Conservation (phyloP, 345 rosid species). For the Eutrema heterophyllum region DNA sequence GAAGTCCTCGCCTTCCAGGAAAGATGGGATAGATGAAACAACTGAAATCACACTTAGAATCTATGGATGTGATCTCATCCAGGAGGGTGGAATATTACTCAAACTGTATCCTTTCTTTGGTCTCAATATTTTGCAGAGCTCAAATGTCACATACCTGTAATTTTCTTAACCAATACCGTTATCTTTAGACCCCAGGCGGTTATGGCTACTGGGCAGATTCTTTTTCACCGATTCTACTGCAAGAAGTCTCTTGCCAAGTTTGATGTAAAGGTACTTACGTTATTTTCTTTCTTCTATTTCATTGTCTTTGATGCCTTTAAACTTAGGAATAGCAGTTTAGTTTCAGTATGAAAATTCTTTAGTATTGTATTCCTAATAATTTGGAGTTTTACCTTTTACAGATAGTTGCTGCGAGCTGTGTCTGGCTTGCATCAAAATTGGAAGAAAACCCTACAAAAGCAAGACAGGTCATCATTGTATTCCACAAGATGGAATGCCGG, state of each 20-base stretch:
- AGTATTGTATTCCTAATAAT: not conserved
- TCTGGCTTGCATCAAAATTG: conserved; percentile 83
- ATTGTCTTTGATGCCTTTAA: not conserved
- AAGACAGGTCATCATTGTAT: conserved; percentile 79
- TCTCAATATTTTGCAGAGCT: not conserved
- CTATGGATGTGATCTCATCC: conserved; percentile 91
- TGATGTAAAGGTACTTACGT: conserved; percentile 55
- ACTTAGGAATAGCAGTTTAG: not conserved
- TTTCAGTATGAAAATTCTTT: not conserved
- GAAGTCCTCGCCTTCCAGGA: conserved; percentile 62
- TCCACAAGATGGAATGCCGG: conserved; percentile 86
- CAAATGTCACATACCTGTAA: not conserved
- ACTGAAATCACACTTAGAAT: conserved; percentile 70
- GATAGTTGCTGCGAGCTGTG: conserved; percentile 90
- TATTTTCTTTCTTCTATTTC: not conserved
- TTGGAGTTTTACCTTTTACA: conserved; percentile 21
- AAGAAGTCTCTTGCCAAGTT: conserved; percentile 83
- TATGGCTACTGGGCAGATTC: conserved; percentile 95
- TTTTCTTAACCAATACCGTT: conserved; percentile 12
- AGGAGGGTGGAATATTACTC: conserved; percentile 82
- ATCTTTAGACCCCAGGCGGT: conserved; percentile 76
- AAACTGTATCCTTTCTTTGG: conserved; percentile 49
- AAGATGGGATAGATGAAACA: conserved; percentile 77
- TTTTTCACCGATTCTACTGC: conserved; percentile 87
- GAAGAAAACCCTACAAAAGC: conserved; percentile 83